Conservation (phyloP, 169 alveolate species). For the Cryptosporidium bovis region DNA sequence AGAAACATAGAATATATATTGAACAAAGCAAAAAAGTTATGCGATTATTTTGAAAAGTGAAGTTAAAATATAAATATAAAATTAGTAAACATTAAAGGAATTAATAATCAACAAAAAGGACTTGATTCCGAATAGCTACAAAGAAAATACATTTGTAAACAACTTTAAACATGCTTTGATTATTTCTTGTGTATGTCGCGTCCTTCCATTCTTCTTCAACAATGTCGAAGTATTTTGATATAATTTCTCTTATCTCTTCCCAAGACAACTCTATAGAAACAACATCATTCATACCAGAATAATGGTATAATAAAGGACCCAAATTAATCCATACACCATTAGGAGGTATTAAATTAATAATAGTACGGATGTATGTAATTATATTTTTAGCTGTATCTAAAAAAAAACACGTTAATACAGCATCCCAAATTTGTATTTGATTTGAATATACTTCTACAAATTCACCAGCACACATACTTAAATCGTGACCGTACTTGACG, state of each 20-base stretch:
- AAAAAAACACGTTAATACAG: conserved; percentile 94
- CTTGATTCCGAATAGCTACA: conserved; percentile 86
- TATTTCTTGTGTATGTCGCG: conserved; percentile 88
- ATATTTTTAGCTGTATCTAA: conserved; percentile 98
- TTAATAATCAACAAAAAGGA: neutral
- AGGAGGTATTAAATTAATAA: conserved; percentile 87
- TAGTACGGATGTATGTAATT: conserved; percentile 93
- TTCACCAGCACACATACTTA: conserved; percentile 98
- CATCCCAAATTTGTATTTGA: conserved; percentile 89
- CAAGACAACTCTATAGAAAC: conserved; percentile 93
- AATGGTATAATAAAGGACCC: conserved; percentile 98
- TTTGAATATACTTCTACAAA: conserved; percentile 90
- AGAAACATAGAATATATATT: too few relatives aligned
- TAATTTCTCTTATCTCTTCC: conserved; percentile 89
- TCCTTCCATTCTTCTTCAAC: conserved; percentile 86
- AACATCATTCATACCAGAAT: conserved; percentile 91
- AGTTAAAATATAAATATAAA: too few relatives aligned
- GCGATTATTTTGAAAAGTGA: too few relatives aligned
- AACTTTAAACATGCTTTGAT: conserved; percentile 90
- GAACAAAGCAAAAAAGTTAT: too few relatives aligned
- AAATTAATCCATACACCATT: conserved; percentile 97
- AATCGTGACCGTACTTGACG: conserved; percentile 83
- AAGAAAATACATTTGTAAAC: conserved; percentile 90
- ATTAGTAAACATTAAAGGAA: too few relatives aligned
- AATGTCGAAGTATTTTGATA: conserved; percentile 85